phyloP scores from a whole-genome alignment of 2,329 filamentous ascomycete genomes.

The Cadophora luteo-olivacea region DNA sequence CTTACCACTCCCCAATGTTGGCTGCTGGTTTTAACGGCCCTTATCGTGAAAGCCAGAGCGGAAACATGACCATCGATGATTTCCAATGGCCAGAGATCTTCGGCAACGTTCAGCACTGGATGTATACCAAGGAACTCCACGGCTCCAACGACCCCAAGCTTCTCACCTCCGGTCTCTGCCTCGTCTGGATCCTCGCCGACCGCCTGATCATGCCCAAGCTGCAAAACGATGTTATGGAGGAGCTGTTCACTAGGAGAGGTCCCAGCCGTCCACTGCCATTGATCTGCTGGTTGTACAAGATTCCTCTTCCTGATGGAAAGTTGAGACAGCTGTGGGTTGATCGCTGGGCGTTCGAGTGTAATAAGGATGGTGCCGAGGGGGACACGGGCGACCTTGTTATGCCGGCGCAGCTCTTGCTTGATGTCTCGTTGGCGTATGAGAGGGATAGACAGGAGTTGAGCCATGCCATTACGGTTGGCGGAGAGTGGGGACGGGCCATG shows the following conservation, averaged over 20 bases:
- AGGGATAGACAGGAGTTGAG: not conserved
- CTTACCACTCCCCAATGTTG: not conserved
- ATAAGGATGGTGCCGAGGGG: not conserved
- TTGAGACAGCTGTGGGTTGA: slow-evolving; percentile 4
- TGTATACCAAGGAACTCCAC: not conserved
- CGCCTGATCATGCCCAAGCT: slow-evolving; percentile 2
- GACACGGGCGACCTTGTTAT: not conserved
- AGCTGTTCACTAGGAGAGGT: not conserved
- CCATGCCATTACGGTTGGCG: not conserved
- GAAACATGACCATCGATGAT: not conserved
- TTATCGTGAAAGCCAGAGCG: not conserved
- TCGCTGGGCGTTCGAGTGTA: not conserved
- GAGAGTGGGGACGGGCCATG: not conserved
- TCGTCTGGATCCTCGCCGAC: slow-evolving; percentile 8
- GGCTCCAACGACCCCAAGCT: not conserved
- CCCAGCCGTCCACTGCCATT: not conserved
- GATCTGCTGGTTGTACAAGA: not conserved
- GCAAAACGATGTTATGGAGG: slow-evolving; percentile 4
- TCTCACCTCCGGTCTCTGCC: not conserved
- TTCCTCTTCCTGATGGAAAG: not conserved
- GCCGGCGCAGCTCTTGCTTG: not conserved
- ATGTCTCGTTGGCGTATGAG: not conserved
- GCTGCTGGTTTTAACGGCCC: slow-evolving; percentile 6
- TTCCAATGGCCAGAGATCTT: slow-evolving; percentile 2
- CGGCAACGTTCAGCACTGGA: slow-evolving; percentile 15